A percentile compares a stretch with the other conserved stretches of the same genome.
These are phyloP conservation scores for Kwoniella shandongensis DNA, from an alignment of 768 basidiomycete species.

Conservation along the genomic window DNA sequence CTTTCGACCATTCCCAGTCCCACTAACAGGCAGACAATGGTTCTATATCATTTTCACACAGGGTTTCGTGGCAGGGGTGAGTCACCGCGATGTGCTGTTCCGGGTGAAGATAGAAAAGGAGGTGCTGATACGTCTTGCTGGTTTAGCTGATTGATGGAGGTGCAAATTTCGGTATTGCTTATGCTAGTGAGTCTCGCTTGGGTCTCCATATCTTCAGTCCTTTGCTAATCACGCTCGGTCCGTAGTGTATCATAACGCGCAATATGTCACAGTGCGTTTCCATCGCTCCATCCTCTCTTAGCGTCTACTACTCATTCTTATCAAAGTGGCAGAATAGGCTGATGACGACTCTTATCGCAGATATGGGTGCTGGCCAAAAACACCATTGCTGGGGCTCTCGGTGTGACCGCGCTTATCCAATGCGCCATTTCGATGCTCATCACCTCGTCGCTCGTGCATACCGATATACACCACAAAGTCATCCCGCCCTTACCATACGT, in stretches of 20 bases:
- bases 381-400: slow-evolving; percentile 51
- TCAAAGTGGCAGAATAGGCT: too few relatives aligned
- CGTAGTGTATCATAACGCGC: slow-evolving; percentile 31
- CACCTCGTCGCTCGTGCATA: slow-evolving; percentile 53
- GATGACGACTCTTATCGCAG: too few relatives aligned
- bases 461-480: slow-evolving; percentile 47
- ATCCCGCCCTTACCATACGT: slow-evolving; percentile 50
- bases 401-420: slow-evolving; percentile 51
- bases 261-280: slow-evolving; percentile 27
- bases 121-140: neutral
- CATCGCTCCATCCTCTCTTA: too few relatives aligned
- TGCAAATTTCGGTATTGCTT: slow-evolving; percentile 52
- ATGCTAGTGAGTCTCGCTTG: slow-evolving; percentile 25
- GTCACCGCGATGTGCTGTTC: slow-evolving; percentile 4
- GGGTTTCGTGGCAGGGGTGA: slow-evolving; percentile 47
- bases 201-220: neutral
- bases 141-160: slow-evolving; percentile 47
- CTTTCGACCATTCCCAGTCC: slow-evolving; percentile 50
- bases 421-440: slow-evolving; percentile 51
- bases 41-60: slow-evolving; percentile 47
- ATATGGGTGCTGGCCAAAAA: slow-evolving; percentile 52
- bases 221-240: neutral
- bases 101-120: too few relatives aligned
- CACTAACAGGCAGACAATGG: slow-evolving; percentile 44
- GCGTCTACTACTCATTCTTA: neutral